Conservation (phyloP, 2,329 filamentous ascomycete species). For the Trichoderma hamatum region DNA sequence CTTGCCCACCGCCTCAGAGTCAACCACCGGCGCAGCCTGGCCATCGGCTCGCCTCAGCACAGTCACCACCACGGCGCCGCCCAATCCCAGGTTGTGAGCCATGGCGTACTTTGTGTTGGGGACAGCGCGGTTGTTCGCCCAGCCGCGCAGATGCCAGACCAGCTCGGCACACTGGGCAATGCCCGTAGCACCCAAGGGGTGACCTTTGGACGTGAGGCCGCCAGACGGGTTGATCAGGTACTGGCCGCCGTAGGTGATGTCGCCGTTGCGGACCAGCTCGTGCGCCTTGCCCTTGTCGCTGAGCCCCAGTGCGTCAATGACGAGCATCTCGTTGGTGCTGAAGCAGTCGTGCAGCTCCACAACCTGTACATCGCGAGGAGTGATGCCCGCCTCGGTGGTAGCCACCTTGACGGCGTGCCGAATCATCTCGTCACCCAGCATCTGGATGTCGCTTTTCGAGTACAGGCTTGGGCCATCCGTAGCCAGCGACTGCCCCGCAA, state of each 20-base stretch:
- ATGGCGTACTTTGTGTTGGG: constrained; percentile 71
- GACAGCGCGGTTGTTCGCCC: constrained; percentile 86
- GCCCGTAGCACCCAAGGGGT: constrained; percentile 92
- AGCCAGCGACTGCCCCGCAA: constrained; percentile 85
- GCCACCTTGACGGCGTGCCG: constrained; percentile 69
- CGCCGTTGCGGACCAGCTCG: constrained; percentile 82
- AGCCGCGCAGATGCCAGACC: constrained; percentile 92
- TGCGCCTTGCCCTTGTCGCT: constrained; percentile 81
- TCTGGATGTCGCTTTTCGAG: constrained; percentile 78
- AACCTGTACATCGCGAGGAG: constrained; percentile 72
- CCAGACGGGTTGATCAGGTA: constrained; percentile 91
- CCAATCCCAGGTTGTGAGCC: constrained; percentile 92
- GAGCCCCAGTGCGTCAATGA: constrained; percentile 83
- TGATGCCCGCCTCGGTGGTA: constrained; percentile 71
- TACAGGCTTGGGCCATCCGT: constrained; percentile 83
- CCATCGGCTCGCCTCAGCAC: constrained; percentile 87
- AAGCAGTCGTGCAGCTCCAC: constrained; percentile 98
- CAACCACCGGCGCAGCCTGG: constrained; percentile 60
- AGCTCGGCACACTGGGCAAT: constrained; percentile 93
- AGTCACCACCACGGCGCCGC: constrained; percentile 86
- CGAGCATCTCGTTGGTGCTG: constrained; percentile 90
- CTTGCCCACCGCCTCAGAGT: constrained; percentile 66
- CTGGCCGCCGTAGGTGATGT: constrained; percentile 87
- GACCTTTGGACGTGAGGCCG: constrained; percentile 93
- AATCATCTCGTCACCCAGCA: constrained; percentile 88